Base-by-base conservation (phyloP, 768 basidiomycete genomes). In the Phylloporus sp. region DNA sequence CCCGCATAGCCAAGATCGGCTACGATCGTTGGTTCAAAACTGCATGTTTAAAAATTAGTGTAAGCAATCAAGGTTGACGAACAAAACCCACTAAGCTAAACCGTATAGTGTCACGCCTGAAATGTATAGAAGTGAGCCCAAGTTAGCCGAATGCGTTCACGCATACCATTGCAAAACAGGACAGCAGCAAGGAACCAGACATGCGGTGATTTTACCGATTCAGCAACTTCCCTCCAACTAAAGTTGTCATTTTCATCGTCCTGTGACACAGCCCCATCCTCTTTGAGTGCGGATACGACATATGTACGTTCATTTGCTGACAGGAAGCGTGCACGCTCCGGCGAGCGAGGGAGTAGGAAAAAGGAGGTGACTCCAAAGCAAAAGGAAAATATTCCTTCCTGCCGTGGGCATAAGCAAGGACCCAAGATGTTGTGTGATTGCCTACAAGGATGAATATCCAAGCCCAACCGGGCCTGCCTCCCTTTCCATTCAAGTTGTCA, bases 11-110 rank as follows among this genome's bases (percentile, higher is more conserved):
- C 84, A 3, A 86, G 74, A 16, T 73, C 72, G 27, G 78, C 71
- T 10, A 91, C 80, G 65, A 91, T 87, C 4, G 84, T 83, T 6
- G 88, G 88, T 8, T 81, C 72, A 67, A 91, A 90, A 58, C 87
- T 81, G 42, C 47, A 54, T 38, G 70, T 58, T 43, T 27, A 44
- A 38, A n/a, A 7, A 46, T 49, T 15, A 29, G 78, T 70, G 16
- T 73, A 15, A 34, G 70, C 44, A 73, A 24, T 70, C 4, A 75
- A 75, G 12, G 18, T 40, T 32, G n/a, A 47, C 13, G 36, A 26
- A 36, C 35, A 9, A 28, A 44, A 53, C 62, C 38, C 48, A 62
- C 60, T 58, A 62, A n/a, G 60, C 58, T n/a, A 63, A 42, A 20
- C 62, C 47, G 35, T 24, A 59, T 22, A 62, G 29, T 0, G 49